Evolutionary conservation across 2,329 filamentous ascomycete species (phyloP), one percentile per base, ranked within the genome.

Genomic region (Ophiostoma quercus): DNA sequence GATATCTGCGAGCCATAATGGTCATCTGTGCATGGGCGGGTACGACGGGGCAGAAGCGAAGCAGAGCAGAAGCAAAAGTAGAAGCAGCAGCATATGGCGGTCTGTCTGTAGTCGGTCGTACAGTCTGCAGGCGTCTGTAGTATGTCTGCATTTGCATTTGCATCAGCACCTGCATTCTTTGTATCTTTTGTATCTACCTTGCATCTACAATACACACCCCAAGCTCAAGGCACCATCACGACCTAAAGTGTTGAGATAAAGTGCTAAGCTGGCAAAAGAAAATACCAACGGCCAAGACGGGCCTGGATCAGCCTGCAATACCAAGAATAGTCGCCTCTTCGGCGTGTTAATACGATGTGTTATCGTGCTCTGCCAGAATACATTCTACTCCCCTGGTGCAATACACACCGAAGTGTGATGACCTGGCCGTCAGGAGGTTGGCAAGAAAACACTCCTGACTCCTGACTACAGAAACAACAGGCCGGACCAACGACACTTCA

Each of bases 401-500:
- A 57, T 11, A 29, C 19, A 57, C 51, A 25, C 51, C 51, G 51
- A 25, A 57, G 51, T 57, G 51, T 57, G 51, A 29, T 57, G 51
- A 25, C 51, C 22, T 57, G 51, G 51, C 51, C 51, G 51, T 57
- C 51, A 57, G 43, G 43, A 47, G 43, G 43, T 47, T 8, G 16
- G 11, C 51, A 25, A 57, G 51, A 57, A 57, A 57, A 62, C 25
- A 32, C 34, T 34, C 5, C 1, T 34, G 34, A 34, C 34, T 34
- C 25, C 25, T 29, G 25, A 29, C 25, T 29, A 29, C 25, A 29
- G 25, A 29, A 2, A 34, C 25, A 62, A 29, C 22, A 60, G 54
- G 54, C 57, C 51, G 51, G n/a, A 14, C 51, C 51, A 22, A 22
- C 57, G 25, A 63, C 60, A 63, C 60, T 37, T 63, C 60, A 63